Percentiles rank a stretch among this genome's conserved stretches.
Conservation (phyloP, 352 stramenopile genomes). For the Globisporangium yorkense region DNA sequence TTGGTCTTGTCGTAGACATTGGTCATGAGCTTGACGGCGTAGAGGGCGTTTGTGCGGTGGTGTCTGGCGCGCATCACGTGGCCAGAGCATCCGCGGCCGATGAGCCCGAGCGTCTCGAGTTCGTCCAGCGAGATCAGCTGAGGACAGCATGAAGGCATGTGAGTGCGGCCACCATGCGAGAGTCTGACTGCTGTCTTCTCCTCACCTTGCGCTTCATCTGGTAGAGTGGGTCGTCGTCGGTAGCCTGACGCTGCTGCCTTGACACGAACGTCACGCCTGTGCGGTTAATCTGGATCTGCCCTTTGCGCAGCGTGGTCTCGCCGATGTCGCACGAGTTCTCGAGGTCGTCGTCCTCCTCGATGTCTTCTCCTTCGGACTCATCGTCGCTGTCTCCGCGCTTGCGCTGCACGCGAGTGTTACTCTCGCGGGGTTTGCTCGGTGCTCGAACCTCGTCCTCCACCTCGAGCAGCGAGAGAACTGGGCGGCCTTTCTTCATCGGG, state of each 20-base stretch:
- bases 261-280: constrained; percentile 48
- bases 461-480: constrained; percentile 13
- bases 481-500: constrained; percentile 14
- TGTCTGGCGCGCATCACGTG: constrained; percentile 58
- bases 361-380: constrained; percentile 15
- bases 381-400: constrained; percentile 8
- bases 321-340: constrained; percentile 70
- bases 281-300: constrained; percentile 56
- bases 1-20: constrained; percentile 78
- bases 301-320: constrained; percentile 68
- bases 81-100: constrained; percentile 57
- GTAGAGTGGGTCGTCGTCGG: neutral
- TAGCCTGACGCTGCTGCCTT: constrained; percentile 7
- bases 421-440: constrained; percentile 3
- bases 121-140: constrained; percentile 43
- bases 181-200: neutral
- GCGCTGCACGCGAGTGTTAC: neutral
- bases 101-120: constrained; percentile 41
- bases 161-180: neutral
- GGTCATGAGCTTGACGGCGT: constrained; percentile 64
- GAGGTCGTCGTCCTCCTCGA: constrained; percentile 32
- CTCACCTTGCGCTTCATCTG: constrained; percentile 10
- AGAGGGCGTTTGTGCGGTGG: constrained; percentile 27
- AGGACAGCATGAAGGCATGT: neutral
- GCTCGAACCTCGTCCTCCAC: constrained; percentile 16